phyloP scores from a whole-genome alignment of 169 alveolate genomes.

The Plasmodium chabaudi region DNA sequence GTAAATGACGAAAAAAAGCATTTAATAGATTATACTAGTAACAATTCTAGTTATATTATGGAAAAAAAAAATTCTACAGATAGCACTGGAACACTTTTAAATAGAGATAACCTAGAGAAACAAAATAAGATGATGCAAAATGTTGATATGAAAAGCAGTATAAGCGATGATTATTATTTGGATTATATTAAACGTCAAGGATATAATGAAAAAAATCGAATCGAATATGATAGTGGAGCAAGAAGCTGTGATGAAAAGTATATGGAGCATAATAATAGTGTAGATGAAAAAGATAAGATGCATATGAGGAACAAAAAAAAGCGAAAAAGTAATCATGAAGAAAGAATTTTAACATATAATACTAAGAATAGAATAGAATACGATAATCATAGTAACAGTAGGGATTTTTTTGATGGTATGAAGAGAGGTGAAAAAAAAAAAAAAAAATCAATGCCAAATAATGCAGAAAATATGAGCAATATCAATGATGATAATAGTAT shows the following conservation, averaged over 20 bases:
- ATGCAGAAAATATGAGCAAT: background rate
- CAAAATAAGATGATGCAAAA: constrained; percentile 12
- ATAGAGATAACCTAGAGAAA: constrained; percentile 13
- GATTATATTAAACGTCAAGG: constrained; percentile 20
- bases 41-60: constrained; percentile 24
- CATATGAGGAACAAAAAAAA: no score
- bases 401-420: constrained; percentile 2
- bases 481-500: no score
- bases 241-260: background rate
- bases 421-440: background rate
- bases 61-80: constrained; percentile 13
- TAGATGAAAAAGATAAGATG: no score
- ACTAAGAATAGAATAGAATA: background rate
- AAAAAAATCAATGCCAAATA: background rate
- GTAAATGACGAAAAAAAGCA: constrained; percentile 24
- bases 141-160: constrained; percentile 13
- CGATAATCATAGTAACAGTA: background rate
- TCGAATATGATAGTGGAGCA: background rate
- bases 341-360: no score
- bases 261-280: no score
- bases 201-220: background rate
- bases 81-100: constrained; percentile 7
- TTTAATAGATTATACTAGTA: constrained; percentile 24
- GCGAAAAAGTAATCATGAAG: background rate
- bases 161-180: constrained; percentile 24